Percentiles rank a stretch among this genome's conserved stretches.
These are phyloP conservation scores for Vachellia pachyceras DNA, from an alignment of 306 rosid genomes.

Conservation along the genomic window DNA sequence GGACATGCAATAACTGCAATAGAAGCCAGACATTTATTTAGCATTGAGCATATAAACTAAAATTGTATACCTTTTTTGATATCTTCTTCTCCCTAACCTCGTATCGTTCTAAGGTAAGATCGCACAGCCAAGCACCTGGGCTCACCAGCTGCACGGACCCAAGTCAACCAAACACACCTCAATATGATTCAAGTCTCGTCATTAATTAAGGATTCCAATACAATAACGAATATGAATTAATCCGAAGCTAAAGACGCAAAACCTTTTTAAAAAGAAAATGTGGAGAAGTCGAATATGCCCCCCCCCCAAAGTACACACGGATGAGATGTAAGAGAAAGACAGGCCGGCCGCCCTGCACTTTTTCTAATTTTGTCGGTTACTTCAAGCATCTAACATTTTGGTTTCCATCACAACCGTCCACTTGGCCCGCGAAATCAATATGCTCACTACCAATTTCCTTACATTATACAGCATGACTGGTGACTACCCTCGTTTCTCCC, in stretches of 20 bases:
- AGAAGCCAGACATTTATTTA: constrained; percentile 3
- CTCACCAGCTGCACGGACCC: constrained; percentile 62
- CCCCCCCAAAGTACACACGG: too few species aligned
- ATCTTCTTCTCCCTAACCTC: constrained; percentile 96
- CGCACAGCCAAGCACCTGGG: constrained; percentile 88
- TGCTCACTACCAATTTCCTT: neutral
- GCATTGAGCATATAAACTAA: too few species aligned
- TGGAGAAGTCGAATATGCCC: constrained; percentile 1
- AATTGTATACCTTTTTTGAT: constrained; percentile 59
- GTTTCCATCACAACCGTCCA: constrained; percentile 17
- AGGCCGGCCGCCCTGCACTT: neutral
- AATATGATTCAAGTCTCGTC: neutral
- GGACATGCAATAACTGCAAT: neutral
- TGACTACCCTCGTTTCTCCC: too few species aligned
- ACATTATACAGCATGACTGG: neutral
- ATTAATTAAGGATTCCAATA: constrained; percentile 2
- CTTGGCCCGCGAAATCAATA: neutral
- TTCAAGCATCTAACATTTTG: neutral
- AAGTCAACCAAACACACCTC: constrained; percentile 5
- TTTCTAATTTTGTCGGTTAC: constrained; percentile 20
- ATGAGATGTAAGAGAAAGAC: neutral
- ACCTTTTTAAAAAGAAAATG: neutral
- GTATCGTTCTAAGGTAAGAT: constrained; percentile 82
- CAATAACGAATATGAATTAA: neutral
- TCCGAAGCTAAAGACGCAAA: neutral